Evolutionary conservation across 2,329 filamentous ascomycete species (phyloP).

Genomic region (Sclerotinia subarctica): DNA sequence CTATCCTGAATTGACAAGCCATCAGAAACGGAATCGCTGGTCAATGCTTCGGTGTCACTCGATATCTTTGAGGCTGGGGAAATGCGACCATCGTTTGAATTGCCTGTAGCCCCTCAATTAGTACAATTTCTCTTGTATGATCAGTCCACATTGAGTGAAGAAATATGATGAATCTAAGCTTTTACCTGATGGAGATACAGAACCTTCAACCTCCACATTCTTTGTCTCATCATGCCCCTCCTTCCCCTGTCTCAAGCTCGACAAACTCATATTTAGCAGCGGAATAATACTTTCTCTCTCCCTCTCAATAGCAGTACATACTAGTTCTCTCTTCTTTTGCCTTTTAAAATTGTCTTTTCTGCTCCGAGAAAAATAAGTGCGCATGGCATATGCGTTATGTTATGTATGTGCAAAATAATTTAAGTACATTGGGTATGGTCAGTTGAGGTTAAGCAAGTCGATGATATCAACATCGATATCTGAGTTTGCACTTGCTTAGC

Average conservation of each 20-base stretch:
- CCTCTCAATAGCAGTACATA: neutral
- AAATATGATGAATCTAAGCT: neutral
- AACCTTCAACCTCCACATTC: neutral
- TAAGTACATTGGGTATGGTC: neutral
- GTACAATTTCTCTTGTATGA: neutral
- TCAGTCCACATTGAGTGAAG: neutral
- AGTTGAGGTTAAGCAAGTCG: conserved; percentile 5
- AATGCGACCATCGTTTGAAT: neutral
- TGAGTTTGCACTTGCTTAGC: conserved; percentile 11
- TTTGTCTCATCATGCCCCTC: neutral
- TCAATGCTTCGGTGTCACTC: neutral
- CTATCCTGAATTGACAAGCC: conserved; percentile 22
- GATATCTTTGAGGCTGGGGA: neutral
- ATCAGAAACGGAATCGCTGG: neutral
- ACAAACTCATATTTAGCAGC: conserved; percentile 14
- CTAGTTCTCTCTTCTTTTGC: neutral
- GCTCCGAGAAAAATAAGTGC: neutral
- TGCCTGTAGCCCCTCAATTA: neutral
- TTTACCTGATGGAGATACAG: neutral
- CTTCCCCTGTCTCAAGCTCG: neutral
- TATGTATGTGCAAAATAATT: neutral
- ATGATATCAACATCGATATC: conserved; percentile 12
- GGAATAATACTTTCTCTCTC: conserved; percentile 14
- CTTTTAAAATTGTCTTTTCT: neutral
- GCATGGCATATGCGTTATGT: neutral